These are phyloP conservation scores for Pichia gijzeniarum DNA, from an alignment of 805 yeast species.

Conservation along the genomic window DNA sequence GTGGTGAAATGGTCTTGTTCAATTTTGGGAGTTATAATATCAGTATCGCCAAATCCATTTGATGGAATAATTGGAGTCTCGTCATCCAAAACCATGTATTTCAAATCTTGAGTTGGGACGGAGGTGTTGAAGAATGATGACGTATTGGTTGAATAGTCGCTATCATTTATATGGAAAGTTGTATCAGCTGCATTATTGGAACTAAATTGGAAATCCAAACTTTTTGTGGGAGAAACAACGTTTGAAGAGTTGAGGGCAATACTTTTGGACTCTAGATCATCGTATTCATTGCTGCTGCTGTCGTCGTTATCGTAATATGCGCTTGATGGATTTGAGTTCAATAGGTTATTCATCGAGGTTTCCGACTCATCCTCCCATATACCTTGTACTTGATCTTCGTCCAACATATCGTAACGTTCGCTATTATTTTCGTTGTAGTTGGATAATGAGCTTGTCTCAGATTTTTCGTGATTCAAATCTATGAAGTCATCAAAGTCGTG, in stretches of 20 bases:
- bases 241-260: background rate
- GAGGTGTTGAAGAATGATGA: slow-evolving; percentile 7
- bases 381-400: background rate
- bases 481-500: slow-evolving; percentile 3
- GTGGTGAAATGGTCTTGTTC: background rate
- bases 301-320: slow-evolving; percentile 1
- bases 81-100: background rate
- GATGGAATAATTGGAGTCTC: background rate
- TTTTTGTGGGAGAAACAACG: background rate
- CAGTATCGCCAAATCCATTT: background rate
- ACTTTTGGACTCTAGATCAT: background rate
- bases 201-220: background rate
- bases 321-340: background rate
- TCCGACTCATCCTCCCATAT: background rate
- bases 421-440: background rate
- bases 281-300: background rate
- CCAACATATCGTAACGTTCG: background rate
- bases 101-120: slow-evolving; percentile 7
- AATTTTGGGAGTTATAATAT: background rate
- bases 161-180: background rate
- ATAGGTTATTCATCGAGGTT: background rate
- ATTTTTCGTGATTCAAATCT: background rate
- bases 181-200: background rate
- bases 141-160: slow-evolving; percentile 4
- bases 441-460: background rate